Base-by-base conservation (phyloP, 768 basidiomycete species). In the Exidia glandulosa region DNA sequence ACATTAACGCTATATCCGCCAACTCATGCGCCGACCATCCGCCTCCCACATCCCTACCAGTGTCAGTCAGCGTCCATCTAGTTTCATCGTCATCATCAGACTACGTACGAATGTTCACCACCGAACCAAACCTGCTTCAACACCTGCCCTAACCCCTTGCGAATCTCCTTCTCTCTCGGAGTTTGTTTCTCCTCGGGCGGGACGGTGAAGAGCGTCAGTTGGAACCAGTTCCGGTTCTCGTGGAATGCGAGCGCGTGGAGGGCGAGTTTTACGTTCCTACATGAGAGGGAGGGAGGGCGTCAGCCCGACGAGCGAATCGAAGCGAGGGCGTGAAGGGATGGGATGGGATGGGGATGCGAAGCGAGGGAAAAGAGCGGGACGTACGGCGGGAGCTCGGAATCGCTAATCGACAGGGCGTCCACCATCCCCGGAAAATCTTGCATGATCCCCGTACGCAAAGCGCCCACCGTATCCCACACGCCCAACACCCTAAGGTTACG, bases 171-270 rank as follows among this genome's bases (percentile, higher is more conserved):
- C 5, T 37, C 60, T 6, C 37, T 19, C 9, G 13, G 3, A 13
- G 48, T 12, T 57, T 29, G 27, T 59, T 63, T 27, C 29, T 60
- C 37, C 37, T 32, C 1, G 59, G 50, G 9, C 25, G 29, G 60
- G 33, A 54, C 12, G 30, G 33, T 50, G 63, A 66, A 66, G 5
- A 69, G 57, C 1, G 64, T 63, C 2, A 67, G 67, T n/a, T 60
- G 33, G 62, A 68, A 72, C 33, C 62, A 62, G 30, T 64, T 32
- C 6, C 70, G 60, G 50, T 63, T 61, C 54, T 71, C 71, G 19
- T 70, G 61, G 25, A 71, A 31, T 2, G 68, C 60, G 23, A 72
- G n/a, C 4, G 66, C 68, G 56, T 72, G 71, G n/a, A 67, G 60
- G 1, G 66, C 67, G 16, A 55, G 32, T 3, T 65, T 59, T 13